Conservation (phyloP, 129 eudicot genomes). For the Lactuca sativa region DNA sequence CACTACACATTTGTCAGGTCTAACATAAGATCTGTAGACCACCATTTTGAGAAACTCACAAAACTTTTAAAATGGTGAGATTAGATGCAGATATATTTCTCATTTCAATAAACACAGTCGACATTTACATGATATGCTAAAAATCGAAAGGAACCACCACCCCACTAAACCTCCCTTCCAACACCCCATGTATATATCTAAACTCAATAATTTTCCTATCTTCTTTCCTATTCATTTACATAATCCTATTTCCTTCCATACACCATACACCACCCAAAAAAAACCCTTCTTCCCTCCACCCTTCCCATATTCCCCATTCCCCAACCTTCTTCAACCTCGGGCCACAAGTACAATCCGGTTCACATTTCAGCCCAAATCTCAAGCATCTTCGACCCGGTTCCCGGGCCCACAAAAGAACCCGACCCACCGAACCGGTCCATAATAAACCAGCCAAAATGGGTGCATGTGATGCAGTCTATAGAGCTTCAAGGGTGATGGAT, state of each 20-base stretch:
- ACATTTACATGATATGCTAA: constrained; percentile 36
- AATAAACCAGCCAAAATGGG: constrained; percentile 20
- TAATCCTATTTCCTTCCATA: constrained; percentile 28
- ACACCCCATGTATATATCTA: constrained; percentile 25
- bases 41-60: neutral
- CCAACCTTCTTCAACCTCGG: neutral
- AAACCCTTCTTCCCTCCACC: constrained; percentile 12
- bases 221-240: constrained; percentile 45
- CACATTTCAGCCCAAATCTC: constrained; percentile 11
- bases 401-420: constrained; percentile 9
- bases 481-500: constrained; percentile 75
- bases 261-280: constrained; percentile 28
- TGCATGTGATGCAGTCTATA: constrained; percentile 37
- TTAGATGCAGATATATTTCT: constrained; percentile 33
- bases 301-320: neutral
- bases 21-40: too few species aligned
- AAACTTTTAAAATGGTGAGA: neutral
- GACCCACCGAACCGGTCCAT: constrained; percentile 1
- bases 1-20: too few species aligned
- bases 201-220: constrained; percentile 32
- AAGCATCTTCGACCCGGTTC: constrained; percentile 14
- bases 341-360: neutral
- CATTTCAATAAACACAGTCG: constrained; percentile 34
- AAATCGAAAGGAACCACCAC: constrained; percentile 24
- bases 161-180: constrained; percentile 33